These are phyloP conservation scores for Paramecium sonneborni DNA, from an alignment of 73 alveolate genomes.

Conservation along the genomic window DNA sequence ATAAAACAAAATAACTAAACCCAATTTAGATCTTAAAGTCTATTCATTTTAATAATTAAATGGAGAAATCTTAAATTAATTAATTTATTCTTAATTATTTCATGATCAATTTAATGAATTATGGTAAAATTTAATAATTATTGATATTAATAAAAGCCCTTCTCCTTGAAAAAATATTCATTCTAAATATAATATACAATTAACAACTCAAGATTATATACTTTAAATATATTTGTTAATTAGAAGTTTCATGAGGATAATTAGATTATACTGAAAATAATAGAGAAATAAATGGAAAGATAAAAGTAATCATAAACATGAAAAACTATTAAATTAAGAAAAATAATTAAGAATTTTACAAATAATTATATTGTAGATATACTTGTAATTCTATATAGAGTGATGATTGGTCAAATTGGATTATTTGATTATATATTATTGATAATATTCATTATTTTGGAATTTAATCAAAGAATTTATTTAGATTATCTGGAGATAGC, in stretches of 20 bases:
- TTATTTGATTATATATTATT: slow-evolving; percentile 37
- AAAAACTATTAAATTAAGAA: background rate
- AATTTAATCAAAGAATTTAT: background rate
- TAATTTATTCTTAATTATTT: no score
- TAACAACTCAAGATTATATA: slow-evolving; percentile 52
- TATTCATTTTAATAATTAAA: background rate
- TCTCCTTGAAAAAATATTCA: slow-evolving; percentile 62
- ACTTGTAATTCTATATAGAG: background rate
- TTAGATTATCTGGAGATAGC: background rate
- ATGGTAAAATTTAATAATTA: no score
- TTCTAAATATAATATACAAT: slow-evolving; percentile 49
- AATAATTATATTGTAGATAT: slow-evolving; percentile 24
- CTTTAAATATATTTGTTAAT: slow-evolving; percentile 39
- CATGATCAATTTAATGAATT: no score
- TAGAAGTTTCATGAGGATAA: slow-evolving; percentile 59
- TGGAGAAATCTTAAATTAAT: no score
- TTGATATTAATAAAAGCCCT: no score
- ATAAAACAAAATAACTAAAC: background rate
- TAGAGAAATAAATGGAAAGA: slow-evolving; percentile 59
- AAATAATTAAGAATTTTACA: background rate
- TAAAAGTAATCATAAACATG: background rate
- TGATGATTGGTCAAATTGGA: slow-evolving; percentile 33
- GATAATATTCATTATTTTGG: slow-evolving; percentile 1
- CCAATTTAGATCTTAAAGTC: background rate
- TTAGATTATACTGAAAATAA: slow-evolving; percentile 59